Evolutionary conservation across 805 yeast genomes (phyloP), one percentile per base, ranked within the genome.

Genomic region (Lipomyces spencermartinsiae): DNA sequence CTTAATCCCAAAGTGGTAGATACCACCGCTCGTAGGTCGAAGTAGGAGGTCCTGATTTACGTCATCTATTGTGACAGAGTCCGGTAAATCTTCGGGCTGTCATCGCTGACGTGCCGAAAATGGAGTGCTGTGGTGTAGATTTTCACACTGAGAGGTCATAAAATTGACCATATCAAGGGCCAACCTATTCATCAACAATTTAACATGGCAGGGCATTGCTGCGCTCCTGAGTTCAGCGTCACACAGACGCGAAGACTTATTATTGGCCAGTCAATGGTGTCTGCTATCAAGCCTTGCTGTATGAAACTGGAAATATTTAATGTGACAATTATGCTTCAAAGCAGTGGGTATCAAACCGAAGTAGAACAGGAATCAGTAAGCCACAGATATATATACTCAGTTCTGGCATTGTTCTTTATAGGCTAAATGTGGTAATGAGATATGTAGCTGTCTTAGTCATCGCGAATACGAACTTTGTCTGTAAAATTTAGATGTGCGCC

Each of bases 201-300:
- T 46, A 46, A 46, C 53, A 46, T 46, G 53, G 53, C 53, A 9
- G 53, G 9, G 14, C 53, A 10, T 46, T 46, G 53, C 53, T 34
- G 53, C 25, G 53, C 53, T 46, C 14, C 19, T 46, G 53, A 19
- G 53, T 46, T 46, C 25, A 46, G 53, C 53, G 53, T 5, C n/a
- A n/a, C 53, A 46, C 53, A 46, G 53, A 46, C 53, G 53, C 53
- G 53, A 46, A 46, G 53, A 46, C 22, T 8, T 46, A 46, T 46
- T 46, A 10, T 19, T 9, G 53, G 10, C 53, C 53, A 46, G 25
- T 46, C 53, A 46, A 46, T 46, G 25, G 10, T 46, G n/a, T 46
- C 53, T 10, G 53, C 53, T 46, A 46, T 46, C 25, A 46, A 10
- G 25, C 53, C 14, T n/a, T 46, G 53, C 53, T 46, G 25, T 19